These are phyloP conservation scores for Cyberlindnera subsufficiens DNA, from an alignment of 805 yeast species.

Conservation along the genomic window DNA sequence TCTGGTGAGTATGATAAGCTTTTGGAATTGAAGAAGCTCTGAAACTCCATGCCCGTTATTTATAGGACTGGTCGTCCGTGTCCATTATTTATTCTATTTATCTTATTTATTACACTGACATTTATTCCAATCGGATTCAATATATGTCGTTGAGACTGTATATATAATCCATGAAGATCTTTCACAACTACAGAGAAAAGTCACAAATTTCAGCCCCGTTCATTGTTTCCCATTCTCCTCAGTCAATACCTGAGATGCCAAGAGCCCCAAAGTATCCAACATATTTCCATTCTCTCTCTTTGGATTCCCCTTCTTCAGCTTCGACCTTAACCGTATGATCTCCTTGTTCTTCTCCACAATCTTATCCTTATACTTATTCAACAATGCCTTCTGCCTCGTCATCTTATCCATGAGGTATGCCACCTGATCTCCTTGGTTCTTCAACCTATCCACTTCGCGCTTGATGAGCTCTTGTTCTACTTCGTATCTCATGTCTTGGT, in stretches of 20 bases:
- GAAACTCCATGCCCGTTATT: not conserved
- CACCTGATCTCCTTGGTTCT: conserved; percentile 25
- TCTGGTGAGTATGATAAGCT: conserved; percentile 79
- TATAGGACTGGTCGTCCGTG: conserved; percentile 1
- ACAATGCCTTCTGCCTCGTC: conserved; percentile 34
- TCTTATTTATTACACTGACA: conserved; percentile 6
- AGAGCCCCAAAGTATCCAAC: conserved; percentile 45
- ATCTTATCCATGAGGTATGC: conserved; percentile 32
- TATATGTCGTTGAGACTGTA: not conserved
- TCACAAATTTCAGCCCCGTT: too few species aligned
- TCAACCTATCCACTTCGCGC: conserved; percentile 40
- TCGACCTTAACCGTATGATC: conserved; percentile 31
- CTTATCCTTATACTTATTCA: conserved; percentile 39
- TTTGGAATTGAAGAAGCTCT: conserved; percentile 42
- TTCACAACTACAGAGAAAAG: too few species aligned
- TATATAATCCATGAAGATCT: not conserved
- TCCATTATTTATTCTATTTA: conserved; percentile 8
- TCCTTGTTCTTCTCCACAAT: conserved; percentile 39
- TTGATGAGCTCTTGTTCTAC: conserved; percentile 41
- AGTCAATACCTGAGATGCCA: conserved; percentile 48
- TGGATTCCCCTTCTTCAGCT: conserved; percentile 1
- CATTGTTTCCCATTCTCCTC: conserved; percentile 23
- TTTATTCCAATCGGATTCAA: not conserved
- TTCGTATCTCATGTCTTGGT: conserved; percentile 38
- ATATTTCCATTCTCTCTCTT: conserved; percentile 18